These are phyloP conservation scores for Schizochytrium sp. DNA, from an alignment of 108 stramenopile genomes.

Conservation along the genomic window DNA sequence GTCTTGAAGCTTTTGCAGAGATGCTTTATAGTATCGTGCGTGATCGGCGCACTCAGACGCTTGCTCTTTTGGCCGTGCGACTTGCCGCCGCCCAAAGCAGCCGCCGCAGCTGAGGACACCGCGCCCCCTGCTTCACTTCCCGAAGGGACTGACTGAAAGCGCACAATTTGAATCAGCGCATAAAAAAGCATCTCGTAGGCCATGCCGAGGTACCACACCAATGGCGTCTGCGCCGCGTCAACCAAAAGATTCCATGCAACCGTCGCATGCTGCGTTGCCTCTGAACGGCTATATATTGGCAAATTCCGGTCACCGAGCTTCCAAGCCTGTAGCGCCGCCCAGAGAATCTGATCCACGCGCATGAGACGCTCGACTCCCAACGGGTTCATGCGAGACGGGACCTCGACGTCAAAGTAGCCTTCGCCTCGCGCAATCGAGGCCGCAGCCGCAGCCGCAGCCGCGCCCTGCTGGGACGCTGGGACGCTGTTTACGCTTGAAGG, in stretches of 20 bases:
- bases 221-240: background rate
- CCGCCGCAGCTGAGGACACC: too few species aligned
- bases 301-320: background rate
- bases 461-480: too few species aligned
- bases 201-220: conserved; percentile 11
- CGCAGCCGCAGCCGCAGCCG: too few species aligned
- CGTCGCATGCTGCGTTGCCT: background rate
- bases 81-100: background rate
- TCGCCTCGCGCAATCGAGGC: background rate
- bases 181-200: conserved; percentile 7
- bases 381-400: background rate
- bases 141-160: background rate
- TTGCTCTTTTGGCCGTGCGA: background rate
- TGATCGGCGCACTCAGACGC: background rate
- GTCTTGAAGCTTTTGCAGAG: conserved; percentile 14
- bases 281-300: background rate
- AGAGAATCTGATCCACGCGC: background rate
- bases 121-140: background rate
- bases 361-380: background rate
- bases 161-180: background rate
- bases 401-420: background rate
- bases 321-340: background rate
- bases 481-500: too few species aligned
- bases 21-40: background rate
- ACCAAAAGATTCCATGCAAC: background rate